Base-by-base conservation (phyloP, 2,329 filamentous ascomycete species). In the Trichoderma brevicompactum region DNA sequence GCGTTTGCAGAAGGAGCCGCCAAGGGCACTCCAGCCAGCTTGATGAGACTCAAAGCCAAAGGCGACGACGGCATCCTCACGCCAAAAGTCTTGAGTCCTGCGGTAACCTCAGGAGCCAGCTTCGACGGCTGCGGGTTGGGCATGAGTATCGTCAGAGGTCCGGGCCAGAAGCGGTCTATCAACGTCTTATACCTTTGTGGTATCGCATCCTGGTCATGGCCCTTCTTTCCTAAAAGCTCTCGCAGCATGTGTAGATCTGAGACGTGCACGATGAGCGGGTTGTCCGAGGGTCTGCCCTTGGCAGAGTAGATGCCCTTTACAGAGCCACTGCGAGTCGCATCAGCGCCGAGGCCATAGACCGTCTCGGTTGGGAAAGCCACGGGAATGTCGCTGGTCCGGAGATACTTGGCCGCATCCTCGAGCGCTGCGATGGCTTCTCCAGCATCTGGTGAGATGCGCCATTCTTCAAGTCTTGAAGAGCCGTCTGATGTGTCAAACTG, bases 291-390 rank as follows among this genome's bases (percentile, higher is more conserved):
- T 64, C 95, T 82, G 64, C 92, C 91, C 79, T 99, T 99, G 60
- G 92, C 93, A 23, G 87, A 83, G 77, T 95, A 99, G 70, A 99
- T 99, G n/a, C 93, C 94, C 73, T 85, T 88, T 7, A 98, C 94
- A 2, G 94, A 91, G 28, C 81, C 82, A 72, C 89, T 92, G 71
- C 92, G 87, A 32, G 94, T 98, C 10, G 95, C 95, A 79, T 98
- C 95, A 13, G 95, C 95, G n/a, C 93, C 95, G 7, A 99, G 84
- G 0, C 95, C 95, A 75, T 99, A 99, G 0, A 99, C 95, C 0
- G 95, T 99, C 79, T 99, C 95, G 0, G 95, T 99, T 0, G 95
- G 95, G 75, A 99, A 99, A 1, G 92, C 95, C 54, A 99, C 92
- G 5, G 95, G 95, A 3, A 85, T 84, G 74, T 92, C 84, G 59